Evolutionary conservation across 495 filamentous ascomycete species (phyloP).

Genomic region (Neurospora sp.): DNA sequence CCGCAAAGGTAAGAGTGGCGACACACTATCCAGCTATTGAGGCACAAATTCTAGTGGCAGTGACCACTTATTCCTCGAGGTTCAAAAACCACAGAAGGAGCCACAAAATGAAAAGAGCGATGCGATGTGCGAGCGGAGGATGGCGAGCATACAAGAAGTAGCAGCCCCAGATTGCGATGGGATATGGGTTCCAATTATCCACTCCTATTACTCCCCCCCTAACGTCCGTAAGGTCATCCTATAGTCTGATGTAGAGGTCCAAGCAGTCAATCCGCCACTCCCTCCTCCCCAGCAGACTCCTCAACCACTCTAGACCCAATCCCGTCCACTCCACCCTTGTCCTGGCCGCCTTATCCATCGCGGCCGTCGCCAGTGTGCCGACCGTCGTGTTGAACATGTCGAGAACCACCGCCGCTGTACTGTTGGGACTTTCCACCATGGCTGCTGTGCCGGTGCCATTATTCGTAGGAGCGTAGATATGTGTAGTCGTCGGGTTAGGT

Average conservation of each 20-base stretch:
- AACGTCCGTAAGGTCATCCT: neutral
- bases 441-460: slow-evolving; percentile 23
- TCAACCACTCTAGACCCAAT: slow-evolving; percentile 71
- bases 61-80: neutral
- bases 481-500: slow-evolving; percentile 6
- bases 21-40: neutral
- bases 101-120: neutral
- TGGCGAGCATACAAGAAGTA: neutral
- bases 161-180: neutral
- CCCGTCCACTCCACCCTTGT: slow-evolving; percentile 61
- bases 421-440: slow-evolving; percentile 16
- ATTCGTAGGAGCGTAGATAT: slow-evolving; percentile 17
- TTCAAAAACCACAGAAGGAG: neutral
- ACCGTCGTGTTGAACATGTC: slow-evolving; percentile 62
- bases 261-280: slow-evolving; percentile 81
- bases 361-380: slow-evolving; percentile 53
- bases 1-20: neutral
- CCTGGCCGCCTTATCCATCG: slow-evolving; percentile 48
- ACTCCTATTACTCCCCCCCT: neutral
- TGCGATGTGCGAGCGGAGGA: neutral
- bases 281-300: slow-evolving; percentile 59
- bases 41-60: neutral
- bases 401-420: slow-evolving; percentile 28
- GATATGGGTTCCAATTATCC: neutral
- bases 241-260: slow-evolving; percentile 68